Evolutionary conservation across 2,329 filamentous ascomycete genomes (phyloP), one percentile per base, ranked within the genome.

Genomic region (Xylariomycetidae sp.): DNA sequence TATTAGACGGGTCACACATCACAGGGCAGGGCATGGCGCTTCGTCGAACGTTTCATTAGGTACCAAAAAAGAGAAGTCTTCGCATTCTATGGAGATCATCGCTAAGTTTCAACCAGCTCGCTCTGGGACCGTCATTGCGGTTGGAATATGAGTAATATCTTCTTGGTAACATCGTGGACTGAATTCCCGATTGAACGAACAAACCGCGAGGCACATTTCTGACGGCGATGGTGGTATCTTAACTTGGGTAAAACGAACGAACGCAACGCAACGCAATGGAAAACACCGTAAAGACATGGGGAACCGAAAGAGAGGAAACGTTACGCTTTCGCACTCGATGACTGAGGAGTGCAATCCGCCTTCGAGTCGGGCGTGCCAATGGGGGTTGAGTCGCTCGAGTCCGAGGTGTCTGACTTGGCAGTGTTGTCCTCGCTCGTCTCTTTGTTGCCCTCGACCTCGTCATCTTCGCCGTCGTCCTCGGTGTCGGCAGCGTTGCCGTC

Each of bases 371-470:
- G 51, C 1, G 51, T 54, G 6, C 38, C 28, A 19, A 54, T 50
- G 1, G 48, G 46, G 7, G 49, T 45, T 9, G 42, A 47, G 26
- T 52, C 49, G 9, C 45, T 40, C n/a, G 48, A 52, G 37, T 54
- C 51, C 8, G 47, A 46, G n/a, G 46, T 35, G 26, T 53, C 52
- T 10, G 51, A 53, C 40, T 47, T 52, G 9, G 37, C 40, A 15
- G 39, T 40, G 16, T 53, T 47, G 4, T 31, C 23, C 14, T 36
- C 43, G 17, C 47, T 51, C 37, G 48, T 46, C 6, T 51, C 47
- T 2, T 44, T 37, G 16, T 55, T 47, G 23, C 46, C 49, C 15
- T 54, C 47, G 10, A 51, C 47, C 26, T 53, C 48, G 18, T 47
- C 49, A n/a, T 51, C 51, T 1, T 35, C 35, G 15, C 38, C 39